Base-by-base conservation (phyloP, 495 filamentous ascomycete genomes). In the Hyphodiscus hymeniophilus region DNA sequence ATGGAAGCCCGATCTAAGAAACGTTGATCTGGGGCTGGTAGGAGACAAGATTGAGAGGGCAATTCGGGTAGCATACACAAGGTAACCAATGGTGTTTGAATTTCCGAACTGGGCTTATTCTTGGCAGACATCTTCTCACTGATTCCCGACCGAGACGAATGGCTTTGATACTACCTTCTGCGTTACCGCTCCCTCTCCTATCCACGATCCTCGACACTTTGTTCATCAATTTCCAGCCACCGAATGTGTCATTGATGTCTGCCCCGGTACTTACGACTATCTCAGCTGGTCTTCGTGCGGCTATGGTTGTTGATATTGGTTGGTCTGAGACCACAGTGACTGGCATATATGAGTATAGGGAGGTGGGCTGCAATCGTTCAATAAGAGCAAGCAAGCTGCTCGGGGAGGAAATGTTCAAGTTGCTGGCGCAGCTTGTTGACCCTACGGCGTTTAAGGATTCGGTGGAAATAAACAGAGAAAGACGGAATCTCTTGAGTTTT, bases 261-360 rank as follows among this genome's bases (percentile, higher is more conserved):
- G 76, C 80, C 5, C 78, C 89, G 1, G 68, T 86, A 11, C 79
- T 89, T 63, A 62, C 78, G 7, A 70, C 80, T n/a, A 77, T 86
- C 3, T 84, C 81, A 26, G 88, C 89, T 7, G 92, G 92, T 3
- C 69, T 89, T 42, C 82, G 92, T 11, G 81, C 85, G 15, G 85
- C 80, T 2, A 63, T 97, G 20, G 77, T 96, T 3, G 74, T 97
- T 8, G 89, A 97, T 60, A 69, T 98, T 30, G 91, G 91, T 45
- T 97, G 92, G 92, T 74, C 75, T 33, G 94, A 96, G 60, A 91
- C 87, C 0, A 76, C 81, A 0, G 74, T 89, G 12, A 92, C 85
- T 0, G 79, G 77, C 2, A 71, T 97, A 17, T 96, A 87, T 58
- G 94, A 98, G 62, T 94, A 90, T 50, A 76, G 91, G 43, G 87